phyloP scores from a whole-genome alignment of 306 rosid genomes.

The Glycine tomentella region DNA sequence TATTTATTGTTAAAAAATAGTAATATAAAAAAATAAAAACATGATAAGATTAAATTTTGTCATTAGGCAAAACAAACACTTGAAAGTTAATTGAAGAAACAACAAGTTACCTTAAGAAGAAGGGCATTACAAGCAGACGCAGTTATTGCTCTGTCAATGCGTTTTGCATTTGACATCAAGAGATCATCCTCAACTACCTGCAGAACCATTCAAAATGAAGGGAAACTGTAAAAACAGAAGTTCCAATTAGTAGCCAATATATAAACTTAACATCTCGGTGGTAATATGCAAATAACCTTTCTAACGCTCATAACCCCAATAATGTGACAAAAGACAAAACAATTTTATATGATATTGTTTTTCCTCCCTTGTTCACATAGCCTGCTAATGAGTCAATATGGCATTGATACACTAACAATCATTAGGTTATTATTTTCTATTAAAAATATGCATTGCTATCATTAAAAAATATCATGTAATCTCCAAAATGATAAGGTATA shows the following conservation, averaged over 20 bases:
- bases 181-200: conserved; percentile 95
- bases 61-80: conserved; percentile 5
- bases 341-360: background rate
- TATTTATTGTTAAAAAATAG: background rate
- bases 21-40: background rate
- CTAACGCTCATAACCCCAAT: background rate
- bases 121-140: conserved; percentile 87
- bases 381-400: conserved; percentile 1
- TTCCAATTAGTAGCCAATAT: conserved; percentile 32
- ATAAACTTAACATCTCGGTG: conserved; percentile 29
- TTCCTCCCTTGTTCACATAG: background rate
- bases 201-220: conserved; percentile 49
- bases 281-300: conserved; percentile 11
- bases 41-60: conserved; percentile 2
- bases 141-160: conserved; percentile 78
- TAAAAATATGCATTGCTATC: background rate
- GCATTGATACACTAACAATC: conserved; percentile 5
- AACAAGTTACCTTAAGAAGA: conserved; percentile 79
- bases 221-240: conserved; percentile 38
- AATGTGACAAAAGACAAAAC: background rate
- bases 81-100: conserved; percentile 27
- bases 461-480: background rate
- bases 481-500: conserved; percentile 16
- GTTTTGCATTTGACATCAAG: conserved; percentile 83
- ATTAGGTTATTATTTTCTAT: conserved; percentile 9